Evolutionary conservation across 352 stramenopile genomes (phyloP).

Genomic region (Globisporangium echinulatum): DNA sequence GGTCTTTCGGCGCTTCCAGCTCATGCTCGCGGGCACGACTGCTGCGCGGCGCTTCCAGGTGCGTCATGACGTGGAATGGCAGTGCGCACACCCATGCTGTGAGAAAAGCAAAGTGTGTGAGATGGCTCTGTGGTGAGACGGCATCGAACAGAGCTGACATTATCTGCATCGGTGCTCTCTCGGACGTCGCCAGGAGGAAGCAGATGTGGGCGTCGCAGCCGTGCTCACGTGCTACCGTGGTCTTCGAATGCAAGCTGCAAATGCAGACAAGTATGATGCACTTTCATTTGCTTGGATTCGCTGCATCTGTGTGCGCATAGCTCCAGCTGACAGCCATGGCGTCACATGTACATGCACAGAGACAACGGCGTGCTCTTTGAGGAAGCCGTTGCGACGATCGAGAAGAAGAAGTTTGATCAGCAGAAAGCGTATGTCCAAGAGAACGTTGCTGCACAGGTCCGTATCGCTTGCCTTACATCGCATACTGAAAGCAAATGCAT

Average conservation of each 20-base stretch:
- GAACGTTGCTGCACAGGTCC: slow-evolving; percentile 50
- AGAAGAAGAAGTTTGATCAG: slow-evolving; percentile 77
- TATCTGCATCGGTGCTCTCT: neutral
- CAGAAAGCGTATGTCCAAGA: slow-evolving; percentile 71
- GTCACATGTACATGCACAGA: slow-evolving; percentile 15
- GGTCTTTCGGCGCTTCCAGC: slow-evolving; percentile 68
- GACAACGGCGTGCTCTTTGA: slow-evolving; percentile 70
- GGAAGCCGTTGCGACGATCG: slow-evolving; percentile 58
- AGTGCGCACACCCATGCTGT: neutral
- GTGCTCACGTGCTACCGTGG: slow-evolving; percentile 76
- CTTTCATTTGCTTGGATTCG: neutral
- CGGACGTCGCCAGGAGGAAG: slow-evolving; percentile 49
- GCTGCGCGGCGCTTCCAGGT: slow-evolving; percentile 80
- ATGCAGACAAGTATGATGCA: slow-evolving; percentile 33
- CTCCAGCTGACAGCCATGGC: neutral
- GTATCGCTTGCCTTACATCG: neutral
- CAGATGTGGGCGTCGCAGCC: slow-evolving; percentile 67
- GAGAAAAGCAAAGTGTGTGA: neutral
- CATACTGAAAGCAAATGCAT: neutral
- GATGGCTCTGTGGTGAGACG: no score
- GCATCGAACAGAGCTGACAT: no score
- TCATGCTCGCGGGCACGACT: slow-evolving; percentile 71
- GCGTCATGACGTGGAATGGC: neutral
- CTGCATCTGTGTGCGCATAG: neutral
- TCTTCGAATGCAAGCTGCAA: slow-evolving; percentile 42